phyloP scores from a whole-genome alignment of 2,329 filamentous ascomycete species.

The Hirsutella thompsonii region DNA sequence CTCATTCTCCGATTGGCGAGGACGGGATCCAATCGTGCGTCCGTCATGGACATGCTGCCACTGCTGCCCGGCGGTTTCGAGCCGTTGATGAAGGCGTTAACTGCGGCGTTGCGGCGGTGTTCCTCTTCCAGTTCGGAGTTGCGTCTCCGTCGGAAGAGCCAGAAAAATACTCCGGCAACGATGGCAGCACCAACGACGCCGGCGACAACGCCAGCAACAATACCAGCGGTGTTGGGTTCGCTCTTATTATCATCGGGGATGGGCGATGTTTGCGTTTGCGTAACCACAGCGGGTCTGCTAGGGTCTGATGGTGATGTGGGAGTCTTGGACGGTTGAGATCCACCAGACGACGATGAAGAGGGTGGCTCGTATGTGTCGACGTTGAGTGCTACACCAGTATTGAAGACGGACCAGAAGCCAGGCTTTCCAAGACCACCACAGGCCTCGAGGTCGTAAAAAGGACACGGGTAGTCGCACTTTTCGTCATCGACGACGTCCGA shows the following conservation, averaged over 20 bases:
- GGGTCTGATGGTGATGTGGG: constrained; percentile 1
- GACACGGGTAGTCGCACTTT: constrained; percentile 53
- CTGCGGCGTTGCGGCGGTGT: constrained; percentile 67
- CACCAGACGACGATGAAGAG: constrained; percentile 13
- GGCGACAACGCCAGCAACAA: constrained; percentile 79
- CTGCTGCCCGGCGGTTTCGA: constrained; percentile 49
- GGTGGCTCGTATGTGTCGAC: constrained; percentile 13
- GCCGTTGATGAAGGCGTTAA: constrained; percentile 61
- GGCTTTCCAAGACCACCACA: constrained; percentile 34
- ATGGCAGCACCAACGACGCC: constrained; percentile 60
- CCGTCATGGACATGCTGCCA: constrained; percentile 58
- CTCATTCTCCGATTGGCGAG: constrained; percentile 77
- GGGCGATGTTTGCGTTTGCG: constrained; percentile 9
- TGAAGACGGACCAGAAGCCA: constrained; percentile 31
- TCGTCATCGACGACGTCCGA: constrained; percentile 38
- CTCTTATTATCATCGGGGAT: constrained; percentile 14
- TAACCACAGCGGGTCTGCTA: constrained; percentile 8
- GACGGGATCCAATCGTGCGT: constrained; percentile 77
- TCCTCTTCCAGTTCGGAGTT: constrained; percentile 73
- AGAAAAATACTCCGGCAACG: constrained; percentile 54
- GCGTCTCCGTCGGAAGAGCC: constrained; percentile 63
- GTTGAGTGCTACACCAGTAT: constrained; percentile 31
- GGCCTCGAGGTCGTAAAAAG: constrained; percentile 44
- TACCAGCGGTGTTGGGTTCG: constrained; percentile 62
- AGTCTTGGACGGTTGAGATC: constrained; percentile 3